Conservation (phyloP, 2,329 filamentous ascomycete species). For the Aspergillus ochraceus region DNA sequence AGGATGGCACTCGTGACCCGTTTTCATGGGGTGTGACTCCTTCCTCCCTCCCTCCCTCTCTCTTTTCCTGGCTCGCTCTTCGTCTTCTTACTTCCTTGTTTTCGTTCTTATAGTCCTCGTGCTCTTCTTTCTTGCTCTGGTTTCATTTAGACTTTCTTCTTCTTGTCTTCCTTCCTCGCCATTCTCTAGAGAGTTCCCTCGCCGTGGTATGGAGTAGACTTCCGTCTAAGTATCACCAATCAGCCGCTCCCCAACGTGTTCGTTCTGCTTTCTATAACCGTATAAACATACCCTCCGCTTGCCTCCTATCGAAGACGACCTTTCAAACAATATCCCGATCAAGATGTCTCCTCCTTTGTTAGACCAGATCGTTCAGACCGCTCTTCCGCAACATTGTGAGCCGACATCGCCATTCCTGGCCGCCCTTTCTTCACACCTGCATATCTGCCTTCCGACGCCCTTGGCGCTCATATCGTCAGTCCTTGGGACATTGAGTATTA, state of each 20-base stretch:
- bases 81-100: background rate
- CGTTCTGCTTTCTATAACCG: background rate
- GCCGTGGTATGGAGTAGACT: too few relatives aligned
- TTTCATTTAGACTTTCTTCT: background rate
- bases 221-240: too few relatives aligned
- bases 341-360: constrained; percentile 34
- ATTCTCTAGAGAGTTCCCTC: background rate
- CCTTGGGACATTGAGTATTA: constrained; percentile 62
- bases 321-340: background rate
- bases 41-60: background rate
- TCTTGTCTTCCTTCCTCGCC: background rate
- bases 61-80: background rate
- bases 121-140: background rate
- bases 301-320: background rate
- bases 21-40: constrained; percentile 6
- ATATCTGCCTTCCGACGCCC: constrained; percentile 64
- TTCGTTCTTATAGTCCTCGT: background rate
- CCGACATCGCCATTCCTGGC: constrained; percentile 59
- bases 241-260: background rate
- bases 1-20: constrained; percentile 9
- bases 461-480: constrained; percentile 62
- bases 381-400: constrained; percentile 60
- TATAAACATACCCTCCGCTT: background rate
- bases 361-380: constrained; percentile 23
- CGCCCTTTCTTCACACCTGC: constrained; percentile 58